These are phyloP conservation scores for Penicillium hesseltinei DNA, from an alignment of 2,329 filamentous ascomycete genomes.

Conservation along the genomic window DNA sequence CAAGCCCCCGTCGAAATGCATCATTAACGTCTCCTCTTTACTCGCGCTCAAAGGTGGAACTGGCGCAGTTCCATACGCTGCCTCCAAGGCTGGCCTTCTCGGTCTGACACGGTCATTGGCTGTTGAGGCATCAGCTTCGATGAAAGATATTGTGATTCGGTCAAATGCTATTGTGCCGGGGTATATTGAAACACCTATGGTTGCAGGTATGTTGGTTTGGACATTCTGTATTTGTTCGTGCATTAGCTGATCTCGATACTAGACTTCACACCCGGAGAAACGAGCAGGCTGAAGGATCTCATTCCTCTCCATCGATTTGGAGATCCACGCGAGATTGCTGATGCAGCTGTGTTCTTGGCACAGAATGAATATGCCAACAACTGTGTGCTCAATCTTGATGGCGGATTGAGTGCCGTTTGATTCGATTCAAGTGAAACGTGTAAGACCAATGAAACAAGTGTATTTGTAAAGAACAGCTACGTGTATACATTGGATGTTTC, in stretches of 20 bases:
- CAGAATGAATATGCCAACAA: slow-evolving; percentile 82
- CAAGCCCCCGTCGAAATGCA: slow-evolving; percentile 61
- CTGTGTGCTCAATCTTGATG: slow-evolving; percentile 81
- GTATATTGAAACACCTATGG: slow-evolving; percentile 81
- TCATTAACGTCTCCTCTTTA: slow-evolving; percentile 79
- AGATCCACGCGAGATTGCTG: slow-evolving; percentile 68
- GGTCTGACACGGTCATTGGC: slow-evolving; percentile 50
- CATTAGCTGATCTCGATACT: background rate
- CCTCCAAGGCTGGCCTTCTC: slow-evolving; percentile 76
- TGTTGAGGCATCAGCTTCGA: slow-evolving; percentile 33
- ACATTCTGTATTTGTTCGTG: background rate
- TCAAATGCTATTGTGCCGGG: slow-evolving; percentile 81
- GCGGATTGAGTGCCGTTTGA: slow-evolving; percentile 69
- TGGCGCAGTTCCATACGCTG: slow-evolving; percentile 72
- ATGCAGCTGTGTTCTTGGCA: slow-evolving; percentile 74
- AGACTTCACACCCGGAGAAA: slow-evolving; percentile 45
- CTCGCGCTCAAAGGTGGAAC: slow-evolving; percentile 67
- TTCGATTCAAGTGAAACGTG: background rate
- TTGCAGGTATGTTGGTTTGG: slow-evolving; percentile 52
- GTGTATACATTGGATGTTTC: background rate
- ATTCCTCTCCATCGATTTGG: slow-evolving; percentile 71
- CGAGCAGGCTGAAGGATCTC: slow-evolving; percentile 35
- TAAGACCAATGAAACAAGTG: background rate
- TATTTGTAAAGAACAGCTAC: background rate
- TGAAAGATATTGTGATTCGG: slow-evolving; percentile 67